These are phyloP conservation scores for Alloascoidea africana DNA, from an alignment of 805 yeast species.

Conservation along the genomic window DNA sequence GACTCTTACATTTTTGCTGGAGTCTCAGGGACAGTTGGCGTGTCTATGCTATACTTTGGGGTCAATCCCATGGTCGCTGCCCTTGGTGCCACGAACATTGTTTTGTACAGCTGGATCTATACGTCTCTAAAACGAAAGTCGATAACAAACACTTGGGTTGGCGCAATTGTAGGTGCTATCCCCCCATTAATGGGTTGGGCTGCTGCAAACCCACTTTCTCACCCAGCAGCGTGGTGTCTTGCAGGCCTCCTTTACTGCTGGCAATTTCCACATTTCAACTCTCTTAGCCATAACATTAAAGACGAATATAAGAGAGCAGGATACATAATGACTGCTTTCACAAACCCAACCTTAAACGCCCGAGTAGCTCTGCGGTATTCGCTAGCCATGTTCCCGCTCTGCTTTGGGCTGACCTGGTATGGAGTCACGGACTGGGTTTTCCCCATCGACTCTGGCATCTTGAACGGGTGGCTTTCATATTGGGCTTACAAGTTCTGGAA, in stretches of 20 bases:
- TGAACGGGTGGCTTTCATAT: slow-evolving; percentile 77
- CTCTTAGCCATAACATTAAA: slow-evolving; percentile 76
- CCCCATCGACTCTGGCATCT: slow-evolving; percentile 59
- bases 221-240: slow-evolving; percentile 92
- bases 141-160: slow-evolving; percentile 93
- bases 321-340: slow-evolving; percentile 94
- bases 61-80: slow-evolving; percentile 77
- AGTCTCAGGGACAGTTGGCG: slow-evolving; percentile 56
- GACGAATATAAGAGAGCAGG: slow-evolving; percentile 88
- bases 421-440: slow-evolving; percentile 75
- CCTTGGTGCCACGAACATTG: slow-evolving; percentile 70
- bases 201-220: slow-evolving; percentile 59
- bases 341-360: slow-evolving; percentile 82
- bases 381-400: slow-evolving; percentile 84
- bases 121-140: slow-evolving; percentile 79
- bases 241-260: slow-evolving; percentile 87
- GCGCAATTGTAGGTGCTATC: slow-evolving; percentile 96
- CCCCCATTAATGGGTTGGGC: slow-evolving; percentile 99
- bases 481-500: slow-evolving; percentile 75
- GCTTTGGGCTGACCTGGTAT: slow-evolving; percentile 66
- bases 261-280: slow-evolving; percentile 98
- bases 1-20: slow-evolving; percentile 80
- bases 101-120: slow-evolving; percentile 77
- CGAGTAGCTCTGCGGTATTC: slow-evolving; percentile 88
- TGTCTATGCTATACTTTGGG: slow-evolving; percentile 52